phyloP scores from a whole-genome alignment of 2,329 filamentous ascomycete species.

The Hypoxylon sp. region DNA sequence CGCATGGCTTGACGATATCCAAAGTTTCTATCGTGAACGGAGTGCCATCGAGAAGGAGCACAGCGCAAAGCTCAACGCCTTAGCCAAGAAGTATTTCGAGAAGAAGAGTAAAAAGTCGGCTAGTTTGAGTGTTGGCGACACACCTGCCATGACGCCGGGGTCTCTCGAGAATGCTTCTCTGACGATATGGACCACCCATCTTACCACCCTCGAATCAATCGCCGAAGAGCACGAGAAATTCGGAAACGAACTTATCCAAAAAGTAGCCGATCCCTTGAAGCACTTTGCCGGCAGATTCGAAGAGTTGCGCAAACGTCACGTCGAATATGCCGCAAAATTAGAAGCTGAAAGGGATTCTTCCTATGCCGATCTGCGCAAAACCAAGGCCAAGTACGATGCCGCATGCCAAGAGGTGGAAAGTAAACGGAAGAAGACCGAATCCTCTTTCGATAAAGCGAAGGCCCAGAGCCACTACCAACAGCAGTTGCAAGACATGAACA shows the following conservation, averaged over 20 bases:
- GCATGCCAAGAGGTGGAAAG: constrained; percentile 96
- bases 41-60: constrained; percentile 98
- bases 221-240: constrained; percentile 92
- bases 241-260: constrained; percentile 80
- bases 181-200: constrained; percentile 96
- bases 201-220: constrained; percentile 88
- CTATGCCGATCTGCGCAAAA: constrained; percentile 89
- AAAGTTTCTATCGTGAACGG: constrained; percentile 96
- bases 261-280: constrained; percentile 90
- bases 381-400: constrained; percentile 92
- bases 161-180: constrained; percentile 96
- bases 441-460: constrained; percentile 93
- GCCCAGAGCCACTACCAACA: constrained; percentile 93
- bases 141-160: constrained; percentile 91
- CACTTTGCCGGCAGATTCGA: constrained; percentile 82
- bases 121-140: constrained; percentile 92
- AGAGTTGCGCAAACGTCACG: constrained; percentile 91
- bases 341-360: constrained; percentile 89
- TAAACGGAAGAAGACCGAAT: constrained; percentile 93
- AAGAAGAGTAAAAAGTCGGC: constrained; percentile 94
- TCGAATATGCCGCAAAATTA: constrained; percentile 88
- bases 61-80: constrained; percentile 84
- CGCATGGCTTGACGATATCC: constrained; percentile 94
- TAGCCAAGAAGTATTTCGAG: constrained; percentile 97
- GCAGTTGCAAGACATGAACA: constrained; percentile 95